Conservation (phyloP, 768 basidiomycete species). For the Collybiopsis confluens region DNA sequence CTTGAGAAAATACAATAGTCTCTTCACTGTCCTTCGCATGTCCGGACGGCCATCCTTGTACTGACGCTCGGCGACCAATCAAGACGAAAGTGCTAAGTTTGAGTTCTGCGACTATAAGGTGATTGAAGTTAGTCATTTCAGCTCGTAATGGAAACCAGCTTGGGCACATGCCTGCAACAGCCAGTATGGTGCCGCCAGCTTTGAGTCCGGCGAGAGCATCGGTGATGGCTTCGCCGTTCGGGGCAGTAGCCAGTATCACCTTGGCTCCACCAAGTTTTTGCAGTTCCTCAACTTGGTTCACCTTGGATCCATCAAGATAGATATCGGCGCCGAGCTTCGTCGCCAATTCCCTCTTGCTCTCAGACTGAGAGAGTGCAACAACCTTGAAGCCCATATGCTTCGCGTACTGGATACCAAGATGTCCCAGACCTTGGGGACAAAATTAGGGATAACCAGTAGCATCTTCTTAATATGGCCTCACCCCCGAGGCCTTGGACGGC, state of each 20-base stretch:
- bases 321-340: slow-evolving; percentile 4
- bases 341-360: neutral
- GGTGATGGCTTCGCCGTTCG: neutral
- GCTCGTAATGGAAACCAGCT: neutral
- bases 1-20: neutral
- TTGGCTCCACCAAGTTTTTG: slow-evolving; percentile 2
- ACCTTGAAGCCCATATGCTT: slow-evolving; percentile 3
- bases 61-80: neutral
- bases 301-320: slow-evolving; percentile 2
- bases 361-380: slow-evolving; percentile 3
- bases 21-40: slow-evolving; percentile 5
- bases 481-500: neutral
- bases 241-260: neutral
- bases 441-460: neutral
- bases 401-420: slow-evolving; percentile 2
- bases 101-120: neutral
- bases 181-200: slow-evolving; percentile 1
- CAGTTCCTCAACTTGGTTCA: slow-evolving; percentile 1
- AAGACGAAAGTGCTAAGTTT: neutral
- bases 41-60: slow-evolving; percentile 1
- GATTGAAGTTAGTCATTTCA: neutral
- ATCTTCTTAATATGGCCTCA: neutral
- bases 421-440: neutral
- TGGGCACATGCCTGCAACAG: neutral
- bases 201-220: neutral